These are phyloP conservation scores for Pseudomassariella vexata DNA, from an alignment of 2,329 filamentous ascomycete species.

Conservation along the genomic window DNA sequence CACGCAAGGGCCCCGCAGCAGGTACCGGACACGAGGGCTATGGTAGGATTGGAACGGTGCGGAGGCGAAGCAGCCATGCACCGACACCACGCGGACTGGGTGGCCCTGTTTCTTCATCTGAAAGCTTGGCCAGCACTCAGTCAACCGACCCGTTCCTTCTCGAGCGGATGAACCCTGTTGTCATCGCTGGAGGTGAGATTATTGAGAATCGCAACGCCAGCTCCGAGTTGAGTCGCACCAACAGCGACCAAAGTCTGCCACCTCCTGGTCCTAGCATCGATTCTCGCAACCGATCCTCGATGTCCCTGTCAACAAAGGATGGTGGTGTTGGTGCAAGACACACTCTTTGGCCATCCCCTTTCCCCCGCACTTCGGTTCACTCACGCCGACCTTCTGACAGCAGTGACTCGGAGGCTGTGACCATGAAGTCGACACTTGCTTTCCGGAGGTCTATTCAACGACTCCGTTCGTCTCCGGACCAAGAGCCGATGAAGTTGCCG, in stretches of 20 bases:
- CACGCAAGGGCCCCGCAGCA: constrained; percentile 74
- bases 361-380: constrained; percentile 31
- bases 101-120: constrained; percentile 42
- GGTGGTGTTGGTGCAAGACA: constrained; percentile 32
- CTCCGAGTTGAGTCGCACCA: constrained; percentile 40
- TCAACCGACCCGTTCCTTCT: constrained; percentile 51
- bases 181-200: constrained; percentile 59
- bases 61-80: constrained; percentile 59
- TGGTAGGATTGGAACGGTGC: constrained; percentile 55
- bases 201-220: constrained; percentile 54
- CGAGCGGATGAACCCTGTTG: constrained; percentile 59
- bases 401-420: constrained; percentile 46
- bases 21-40: constrained; percentile 94
- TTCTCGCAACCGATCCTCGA: constrained; percentile 34
- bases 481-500: constrained; percentile 40
- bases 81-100: constrained; percentile 41
- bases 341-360: constrained; percentile 49
- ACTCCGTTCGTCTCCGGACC: constrained; percentile 37
- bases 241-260: constrained; percentile 43
- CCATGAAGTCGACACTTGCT: constrained; percentile 46
- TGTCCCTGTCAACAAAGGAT: constrained; percentile 34
- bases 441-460: constrained; percentile 50
- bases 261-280: constrained; percentile 35
- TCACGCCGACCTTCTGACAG: constrained; percentile 46
- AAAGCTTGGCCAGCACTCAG: constrained; percentile 39